A percentile compares a stretch with the other conserved stretches of the same genome.
Conservation (phyloP, 805 yeast genomes). For the Candida ficus region DNA sequence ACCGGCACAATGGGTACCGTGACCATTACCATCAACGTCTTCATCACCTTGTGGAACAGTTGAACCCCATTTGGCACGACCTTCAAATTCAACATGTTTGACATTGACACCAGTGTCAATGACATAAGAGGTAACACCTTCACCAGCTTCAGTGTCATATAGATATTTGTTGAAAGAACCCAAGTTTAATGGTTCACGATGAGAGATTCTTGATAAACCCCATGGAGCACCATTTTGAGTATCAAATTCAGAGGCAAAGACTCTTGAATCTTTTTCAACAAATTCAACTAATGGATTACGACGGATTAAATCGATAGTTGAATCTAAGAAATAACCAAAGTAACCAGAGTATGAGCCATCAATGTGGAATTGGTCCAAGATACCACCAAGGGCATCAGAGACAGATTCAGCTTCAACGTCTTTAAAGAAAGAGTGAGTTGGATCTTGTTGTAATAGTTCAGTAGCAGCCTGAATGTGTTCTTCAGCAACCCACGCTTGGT, state of each 20-base stretch:
- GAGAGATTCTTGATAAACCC: slow-evolving; percentile 91
- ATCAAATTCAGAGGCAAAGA: slow-evolving; percentile 55
- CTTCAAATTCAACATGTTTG: slow-evolving; percentile 71
- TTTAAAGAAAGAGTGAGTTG: slow-evolving; percentile 35
- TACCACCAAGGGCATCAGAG: slow-evolving; percentile 41
- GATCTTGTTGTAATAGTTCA: slow-evolving; percentile 28
- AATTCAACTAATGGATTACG: slow-evolving; percentile 58
- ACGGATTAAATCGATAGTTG: slow-evolving; percentile 69
- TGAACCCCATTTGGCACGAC: slow-evolving; percentile 83
- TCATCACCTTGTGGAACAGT: slow-evolving; percentile 70
- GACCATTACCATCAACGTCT: slow-evolving; percentile 83
- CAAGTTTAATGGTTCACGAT: slow-evolving; percentile 63
- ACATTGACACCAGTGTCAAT: slow-evolving; percentile 86
- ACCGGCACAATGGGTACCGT: slow-evolving; percentile 98
- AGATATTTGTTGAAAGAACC: slow-evolving; percentile 70
- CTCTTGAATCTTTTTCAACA: slow-evolving; percentile 74
- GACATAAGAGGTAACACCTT: slow-evolving; percentile 81
- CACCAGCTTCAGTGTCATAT: slow-evolving; percentile 69
- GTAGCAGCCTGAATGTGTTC: slow-evolving; percentile 43
- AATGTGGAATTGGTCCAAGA: slow-evolving; percentile 56
- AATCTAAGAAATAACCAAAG: slow-evolving; percentile 76
- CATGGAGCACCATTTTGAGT: slow-evolving; percentile 86
- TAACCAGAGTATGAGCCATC: slow-evolving; percentile 65
- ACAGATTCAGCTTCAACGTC: slow-evolving; percentile 23
- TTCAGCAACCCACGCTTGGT: slow-evolving; percentile 59